These are phyloP conservation scores for Trichomonas gallinae DNA, from an alignment of 208 protist species.

Conservation along the genomic window DNA sequence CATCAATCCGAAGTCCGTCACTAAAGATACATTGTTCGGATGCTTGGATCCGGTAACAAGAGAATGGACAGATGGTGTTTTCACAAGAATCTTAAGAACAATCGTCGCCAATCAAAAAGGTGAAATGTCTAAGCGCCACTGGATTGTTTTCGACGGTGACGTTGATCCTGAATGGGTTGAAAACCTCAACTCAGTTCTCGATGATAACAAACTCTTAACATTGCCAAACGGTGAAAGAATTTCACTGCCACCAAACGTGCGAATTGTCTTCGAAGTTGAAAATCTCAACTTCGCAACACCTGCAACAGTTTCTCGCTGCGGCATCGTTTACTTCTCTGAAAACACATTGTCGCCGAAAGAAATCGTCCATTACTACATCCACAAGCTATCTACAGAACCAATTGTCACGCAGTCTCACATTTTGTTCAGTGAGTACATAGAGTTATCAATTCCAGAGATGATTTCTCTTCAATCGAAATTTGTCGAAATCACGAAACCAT, in stretches of 20 bases:
- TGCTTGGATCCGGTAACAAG: constrained; percentile 77
- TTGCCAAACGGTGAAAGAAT: constrained; percentile 97
- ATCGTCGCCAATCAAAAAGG: constrained; percentile 74
- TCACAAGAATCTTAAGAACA: constrained; percentile 81
- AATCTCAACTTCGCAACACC: constrained; percentile 84
- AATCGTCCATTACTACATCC: background rate
- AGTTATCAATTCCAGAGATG: background rate
- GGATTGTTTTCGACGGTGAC: constrained; percentile 94
- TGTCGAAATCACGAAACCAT: background rate
- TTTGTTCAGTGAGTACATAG: background rate
- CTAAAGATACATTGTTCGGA: constrained; percentile 91
- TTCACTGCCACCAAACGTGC: constrained; percentile 76
- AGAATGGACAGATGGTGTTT: constrained; percentile 98
- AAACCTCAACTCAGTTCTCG: constrained; percentile 93
- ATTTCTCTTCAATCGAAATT: background rate
- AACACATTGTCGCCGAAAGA: background rate
- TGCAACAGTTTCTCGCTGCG: constrained; percentile 90
- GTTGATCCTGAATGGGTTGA: constrained; percentile 98
- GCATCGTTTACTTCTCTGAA: constrained; percentile 71
- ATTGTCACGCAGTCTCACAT: background rate
- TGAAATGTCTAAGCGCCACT: constrained; percentile 67
- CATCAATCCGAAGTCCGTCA: constrained; percentile 94
- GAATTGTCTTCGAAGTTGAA: constrained; percentile 94
- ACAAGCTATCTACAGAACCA: background rate
- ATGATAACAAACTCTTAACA: constrained; percentile 96